A percentile compares a stretch with the other conserved stretches of the same genome.
These are phyloP conservation scores for Apiospora sp. DNA, from an alignment of 2,329 filamentous ascomycete genomes.

Conservation along the genomic window DNA sequence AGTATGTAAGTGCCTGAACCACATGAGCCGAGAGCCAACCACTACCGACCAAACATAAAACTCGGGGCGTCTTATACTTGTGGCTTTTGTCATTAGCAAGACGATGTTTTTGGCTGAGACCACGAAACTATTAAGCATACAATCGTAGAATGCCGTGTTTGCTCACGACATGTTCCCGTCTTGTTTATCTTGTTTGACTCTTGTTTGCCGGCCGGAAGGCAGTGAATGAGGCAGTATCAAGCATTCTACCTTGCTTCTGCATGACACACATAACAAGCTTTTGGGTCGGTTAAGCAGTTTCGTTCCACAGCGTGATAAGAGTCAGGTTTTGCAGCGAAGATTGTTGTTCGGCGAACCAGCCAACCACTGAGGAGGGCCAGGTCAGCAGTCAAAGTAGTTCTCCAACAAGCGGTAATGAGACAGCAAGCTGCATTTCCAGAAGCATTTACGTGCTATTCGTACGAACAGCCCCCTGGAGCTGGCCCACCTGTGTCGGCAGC, in stretches of 20 bases:
- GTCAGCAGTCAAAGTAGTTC: not conserved
- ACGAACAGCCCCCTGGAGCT: not conserved
- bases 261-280: not conserved
- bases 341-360: not conserved
- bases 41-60: not conserved
- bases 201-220: conserved; percentile 2
- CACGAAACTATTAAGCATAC: not conserved
- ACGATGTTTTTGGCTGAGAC: not conserved
- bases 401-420: not conserved
- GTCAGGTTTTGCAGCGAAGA: not conserved
- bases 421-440: not conserved
- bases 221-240: not conserved
- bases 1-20: not conserved
- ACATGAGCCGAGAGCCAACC: not conserved
- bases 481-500: not conserved
- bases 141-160: not conserved
- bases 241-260: not conserved
- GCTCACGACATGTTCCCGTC: not conserved
- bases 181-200: not conserved
- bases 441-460: not conserved
- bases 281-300: not conserved
- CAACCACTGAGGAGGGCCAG: not conserved
- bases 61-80: no score
- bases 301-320: not conserved
- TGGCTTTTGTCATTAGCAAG: not conserved